Conservation (phyloP, 2,329 filamentous ascomycete genomes). For the Aspergillus unguis region DNA sequence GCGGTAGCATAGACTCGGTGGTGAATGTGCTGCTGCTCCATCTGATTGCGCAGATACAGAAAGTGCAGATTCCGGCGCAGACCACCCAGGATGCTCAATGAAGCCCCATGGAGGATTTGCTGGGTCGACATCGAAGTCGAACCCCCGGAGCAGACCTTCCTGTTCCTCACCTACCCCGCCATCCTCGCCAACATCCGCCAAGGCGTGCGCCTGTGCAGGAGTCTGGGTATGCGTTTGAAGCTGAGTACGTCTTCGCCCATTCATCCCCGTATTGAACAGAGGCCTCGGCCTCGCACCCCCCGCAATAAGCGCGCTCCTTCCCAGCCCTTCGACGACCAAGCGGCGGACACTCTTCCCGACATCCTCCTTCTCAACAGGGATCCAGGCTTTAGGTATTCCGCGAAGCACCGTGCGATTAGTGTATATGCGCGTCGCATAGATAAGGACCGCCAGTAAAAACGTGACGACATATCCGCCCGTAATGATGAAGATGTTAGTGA, state of each 20-base stretch:
- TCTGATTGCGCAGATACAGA: not conserved
- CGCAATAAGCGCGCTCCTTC: conserved; percentile 74
- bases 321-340: conserved; percentile 70
- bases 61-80: not conserved
- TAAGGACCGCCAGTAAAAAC: conserved; percentile 64
- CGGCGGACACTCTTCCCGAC: conserved; percentile 70
- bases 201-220: not conserved
- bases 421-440: conserved; percentile 82
- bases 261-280: not conserved
- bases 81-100: conserved; percentile 87
- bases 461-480: conserved; percentile 72
- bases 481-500: conserved; percentile 81
- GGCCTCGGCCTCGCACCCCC: conserved; percentile 68
- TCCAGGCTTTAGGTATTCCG: conserved; percentile 80
- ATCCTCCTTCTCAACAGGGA: conserved; percentile 82
- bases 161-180: conserved; percentile 21
- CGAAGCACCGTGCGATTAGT: conserved; percentile 76
- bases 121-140: conserved; percentile 24
- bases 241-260: not conserved
- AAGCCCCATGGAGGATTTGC: conserved; percentile 68
- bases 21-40: conserved; percentile 12
- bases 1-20: conserved; percentile 78
- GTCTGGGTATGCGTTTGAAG: too few species aligned
- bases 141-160: conserved; percentile 27
- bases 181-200: not conserved